Evolutionary conservation across 257 asterid genomes (phyloP).

Genomic region (Cinchona pubescens): DNA sequence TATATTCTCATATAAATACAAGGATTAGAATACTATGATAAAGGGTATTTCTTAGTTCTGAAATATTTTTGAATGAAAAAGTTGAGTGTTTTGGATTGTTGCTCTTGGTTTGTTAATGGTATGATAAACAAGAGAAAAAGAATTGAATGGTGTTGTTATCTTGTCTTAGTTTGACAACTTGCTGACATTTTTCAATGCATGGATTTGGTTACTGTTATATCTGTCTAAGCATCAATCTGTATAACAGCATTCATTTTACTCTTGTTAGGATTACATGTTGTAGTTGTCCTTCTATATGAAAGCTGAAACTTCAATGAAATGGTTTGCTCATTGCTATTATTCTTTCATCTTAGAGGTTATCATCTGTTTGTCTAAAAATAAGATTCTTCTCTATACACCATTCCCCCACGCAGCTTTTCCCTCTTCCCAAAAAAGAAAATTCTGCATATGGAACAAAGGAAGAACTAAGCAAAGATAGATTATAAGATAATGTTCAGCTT

Average conservation of each 20-base stretch:
- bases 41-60: neutral
- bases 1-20: neutral
- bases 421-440: too few relatives aligned
- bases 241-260: neutral
- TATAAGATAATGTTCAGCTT: neutral
- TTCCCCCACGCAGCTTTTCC: too few relatives aligned
- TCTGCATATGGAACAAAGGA: too few relatives aligned
- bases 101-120: neutral
- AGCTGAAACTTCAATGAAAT: neutral
- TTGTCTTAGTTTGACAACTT: neutral
- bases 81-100: neutral
- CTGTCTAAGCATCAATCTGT: neutral
- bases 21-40: neutral
- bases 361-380: neutral
- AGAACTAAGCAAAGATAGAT: neutral
- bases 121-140: neutral
- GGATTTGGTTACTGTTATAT: too few relatives aligned
- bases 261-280: neutral
- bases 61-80: too few relatives aligned
- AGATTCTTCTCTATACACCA: neutral
- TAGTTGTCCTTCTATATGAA: neutral
- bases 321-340: neutral
- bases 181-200: neutral
- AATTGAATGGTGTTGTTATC: neutral
- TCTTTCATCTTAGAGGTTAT: neutral